phyloP scores from a whole-genome alignment of 2,329 filamentous ascomycete species.

The Colletotrichum tamarilloi region DNA sequence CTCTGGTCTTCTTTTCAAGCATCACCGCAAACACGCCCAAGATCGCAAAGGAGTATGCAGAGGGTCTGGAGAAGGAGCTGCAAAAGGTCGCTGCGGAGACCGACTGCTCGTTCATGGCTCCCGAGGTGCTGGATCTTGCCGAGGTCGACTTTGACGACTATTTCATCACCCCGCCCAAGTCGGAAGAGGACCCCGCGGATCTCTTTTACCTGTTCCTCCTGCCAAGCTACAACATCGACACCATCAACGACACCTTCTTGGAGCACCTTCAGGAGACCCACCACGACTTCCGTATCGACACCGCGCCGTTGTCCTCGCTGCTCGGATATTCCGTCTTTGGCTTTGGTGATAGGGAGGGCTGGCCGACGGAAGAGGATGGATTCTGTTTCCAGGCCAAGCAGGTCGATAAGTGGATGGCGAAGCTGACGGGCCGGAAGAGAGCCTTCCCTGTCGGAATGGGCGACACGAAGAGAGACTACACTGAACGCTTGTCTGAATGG shows the following conservation, averaged over 20 bases:
- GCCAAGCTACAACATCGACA: conserved; percentile 96
- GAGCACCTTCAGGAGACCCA: conserved; percentile 92
- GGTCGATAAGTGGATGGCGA: conserved; percentile 97
- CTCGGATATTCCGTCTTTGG: conserved; percentile 95
- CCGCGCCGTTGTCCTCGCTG: conserved; percentile 79
- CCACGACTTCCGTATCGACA: conserved; percentile 96
- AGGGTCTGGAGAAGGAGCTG: conserved; percentile 64
- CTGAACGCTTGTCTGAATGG: conserved; percentile 80
- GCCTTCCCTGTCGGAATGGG: conserved; percentile 91
- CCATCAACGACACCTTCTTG: conserved; percentile 87
- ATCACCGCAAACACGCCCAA: conserved; percentile 86
- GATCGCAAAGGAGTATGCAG: conserved; percentile 73
- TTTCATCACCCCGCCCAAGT: conserved; percentile 81
- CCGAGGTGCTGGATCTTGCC: conserved; percentile 80
- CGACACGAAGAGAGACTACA: conserved; percentile 82
- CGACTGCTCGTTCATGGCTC: conserved; percentile 58
- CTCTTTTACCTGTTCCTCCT: conserved; percentile 87
- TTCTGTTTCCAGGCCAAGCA: conserved; percentile 94
- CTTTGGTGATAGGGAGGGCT: conserved; percentile 89
- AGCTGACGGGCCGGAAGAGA: conserved; percentile 85
- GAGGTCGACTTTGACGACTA: conserved; percentile 94
- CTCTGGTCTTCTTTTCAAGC: conserved; percentile 89
- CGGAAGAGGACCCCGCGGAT: conserved; percentile 60
- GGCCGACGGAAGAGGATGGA: conserved; percentile 90
- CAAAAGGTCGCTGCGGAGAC: conserved; percentile 55